Base-by-base conservation (phyloP, 1,284 basidiomycete species). In the Lignosus rhinocerotis region DNA sequence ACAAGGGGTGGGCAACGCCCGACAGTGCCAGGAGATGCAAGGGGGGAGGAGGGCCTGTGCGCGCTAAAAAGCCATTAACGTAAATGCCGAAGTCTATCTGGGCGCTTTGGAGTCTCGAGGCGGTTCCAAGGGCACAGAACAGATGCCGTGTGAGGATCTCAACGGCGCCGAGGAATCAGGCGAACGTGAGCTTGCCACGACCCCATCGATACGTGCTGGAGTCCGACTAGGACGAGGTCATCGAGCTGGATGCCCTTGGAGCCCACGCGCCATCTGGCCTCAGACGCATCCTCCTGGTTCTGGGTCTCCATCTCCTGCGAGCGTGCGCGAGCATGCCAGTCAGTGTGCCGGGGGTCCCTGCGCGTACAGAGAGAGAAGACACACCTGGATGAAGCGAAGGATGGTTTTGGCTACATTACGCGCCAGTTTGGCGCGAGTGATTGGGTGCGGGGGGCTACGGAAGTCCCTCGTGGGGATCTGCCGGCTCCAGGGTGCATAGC, bases 391-490 rank as follows among this genome's bases (percentile, higher is more conserved):
- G 58, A 80, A 74, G 30, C 77, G 71, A 14, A 67, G 57, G n/a
- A 81, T 63, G 2, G 70, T 71, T 25, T 65, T 72, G 19, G 78
- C 78, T 33, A 78, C 71, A 31, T 72, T 77, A 50, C 72, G 70
- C 10, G 77, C 77, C 0, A 78, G 67, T 55, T 76, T 77, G n/a
- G 70, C 63, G 31, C 76, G 74, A 0, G 73, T 75, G 48, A 91
- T 88, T 11, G 84, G 88, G 4, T 85, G 81, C 45, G 87, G 89
- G 0, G 88, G 88, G 57, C 80, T 88, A 34, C 81, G 80, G 70
- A 90, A 91, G 71, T 91, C 87, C 70, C 83, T 83, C 0, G 88
- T 91, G 8, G 88, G 89, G 59, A 91, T 91, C 68, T 91, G 89
- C 55, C 85, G 80, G 57, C 84, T 87, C 87, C 87, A 91, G 42